Evolutionary conservation across 176 grass and related monocot species (phyloP), one percentile per base, ranked within the genome.

Genomic region (Oropetium thomaeum): DNA sequence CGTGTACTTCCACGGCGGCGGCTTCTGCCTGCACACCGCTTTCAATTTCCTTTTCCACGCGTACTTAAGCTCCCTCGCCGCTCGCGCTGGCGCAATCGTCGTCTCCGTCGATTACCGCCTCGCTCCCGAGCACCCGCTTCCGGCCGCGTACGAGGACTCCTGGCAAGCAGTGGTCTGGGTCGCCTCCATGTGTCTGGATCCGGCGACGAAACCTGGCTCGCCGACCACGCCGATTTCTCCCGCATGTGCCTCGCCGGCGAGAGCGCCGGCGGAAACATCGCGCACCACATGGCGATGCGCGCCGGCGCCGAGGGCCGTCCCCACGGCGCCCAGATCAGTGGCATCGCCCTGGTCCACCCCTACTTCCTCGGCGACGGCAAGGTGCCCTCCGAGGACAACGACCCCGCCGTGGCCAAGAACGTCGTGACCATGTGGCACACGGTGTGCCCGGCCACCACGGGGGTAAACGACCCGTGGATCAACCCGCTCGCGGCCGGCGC

Each of bases 31-130:
- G 29, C 78, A 82, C 78, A 82, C 84, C 17, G 77, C 78, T 39
- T 91, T 95, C 71, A 83, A 81, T 34, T 19, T 31, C 70, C 2
- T 52, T 69, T 83, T 79, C 71, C 85, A 95, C 82, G 83, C 10
- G 9, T 86, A 81, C 75, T 72, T 91, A 45, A 25, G 40, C 32
- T 83, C 85, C 40, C 76, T 95, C 71, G 85, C 81, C 12, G 69
- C 88, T 42, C 82, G 51, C 11, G 27, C 82, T 14, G 17, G 61
- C 5, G 85, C 86, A n/a, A 14, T 95, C 69, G 45, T 76, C 53
- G 83, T 86, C 54, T 86, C 93, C 41, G 58, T 79, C 17, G 87
- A 97, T 43, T 97, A 90, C 76, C 93, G 90, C 37, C 85, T 97
- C 22, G 85, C 90, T 19, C 90, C 90, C 0, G 90, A 97, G 68